Conservation (phyloP, 2,329 filamentous ascomycete genomes). For the Ceratocystis smalleyi region DNA sequence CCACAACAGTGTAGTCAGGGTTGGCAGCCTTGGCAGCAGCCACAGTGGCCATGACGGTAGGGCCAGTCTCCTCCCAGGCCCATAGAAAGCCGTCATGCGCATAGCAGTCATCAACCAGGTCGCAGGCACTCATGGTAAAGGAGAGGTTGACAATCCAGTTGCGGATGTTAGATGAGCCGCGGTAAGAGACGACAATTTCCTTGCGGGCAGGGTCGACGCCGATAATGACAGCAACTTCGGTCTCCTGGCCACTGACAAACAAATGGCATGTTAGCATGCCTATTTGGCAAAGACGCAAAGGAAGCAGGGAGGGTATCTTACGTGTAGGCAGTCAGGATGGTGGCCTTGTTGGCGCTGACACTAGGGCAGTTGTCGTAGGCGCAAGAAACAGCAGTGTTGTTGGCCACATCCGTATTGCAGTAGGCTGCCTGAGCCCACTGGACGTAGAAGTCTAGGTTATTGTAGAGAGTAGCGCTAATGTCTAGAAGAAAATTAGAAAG, state of each 20-base stretch:
- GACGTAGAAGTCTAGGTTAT: slow-evolving; percentile 15
- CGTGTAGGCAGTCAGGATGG: slow-evolving; percentile 9
- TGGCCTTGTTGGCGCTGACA: slow-evolving; percentile 13
- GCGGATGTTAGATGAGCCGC: slow-evolving; percentile 41
- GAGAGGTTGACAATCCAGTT: slow-evolving; percentile 46
- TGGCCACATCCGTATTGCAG: slow-evolving; percentile 14
- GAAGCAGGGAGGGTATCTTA: slow-evolving; percentile 7
- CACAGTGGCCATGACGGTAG: slow-evolving; percentile 30
- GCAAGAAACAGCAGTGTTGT: slow-evolving; percentile 11
- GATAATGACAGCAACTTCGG: slow-evolving; percentile 37
- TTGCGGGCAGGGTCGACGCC: slow-evolving; percentile 33
- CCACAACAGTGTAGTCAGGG: slow-evolving; percentile 38
- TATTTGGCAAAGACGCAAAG: slow-evolving; percentile 4
- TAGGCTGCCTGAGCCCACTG: slow-evolving; percentile 16
- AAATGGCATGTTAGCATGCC: slow-evolving; percentile 17
- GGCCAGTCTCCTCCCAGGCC: slow-evolving; percentile 41
- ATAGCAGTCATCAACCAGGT: slow-evolving; percentile 32
- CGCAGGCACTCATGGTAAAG: slow-evolving; percentile 25
- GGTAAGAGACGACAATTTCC: slow-evolving; percentile 44
- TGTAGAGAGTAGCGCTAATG: slow-evolving; percentile 7
- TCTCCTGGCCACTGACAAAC: slow-evolving; percentile 25
- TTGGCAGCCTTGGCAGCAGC: slow-evolving; percentile 29
- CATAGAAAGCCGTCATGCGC: slow-evolving; percentile 43
- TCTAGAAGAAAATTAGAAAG: not conserved
- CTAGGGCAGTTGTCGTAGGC: slow-evolving; percentile 13